Percentiles rank a stretch among this genome's conserved stretches.
phyloP scores from a whole-genome alignment of 208 protist genomes.

The Acanthamoeba triangularis region DNA sequence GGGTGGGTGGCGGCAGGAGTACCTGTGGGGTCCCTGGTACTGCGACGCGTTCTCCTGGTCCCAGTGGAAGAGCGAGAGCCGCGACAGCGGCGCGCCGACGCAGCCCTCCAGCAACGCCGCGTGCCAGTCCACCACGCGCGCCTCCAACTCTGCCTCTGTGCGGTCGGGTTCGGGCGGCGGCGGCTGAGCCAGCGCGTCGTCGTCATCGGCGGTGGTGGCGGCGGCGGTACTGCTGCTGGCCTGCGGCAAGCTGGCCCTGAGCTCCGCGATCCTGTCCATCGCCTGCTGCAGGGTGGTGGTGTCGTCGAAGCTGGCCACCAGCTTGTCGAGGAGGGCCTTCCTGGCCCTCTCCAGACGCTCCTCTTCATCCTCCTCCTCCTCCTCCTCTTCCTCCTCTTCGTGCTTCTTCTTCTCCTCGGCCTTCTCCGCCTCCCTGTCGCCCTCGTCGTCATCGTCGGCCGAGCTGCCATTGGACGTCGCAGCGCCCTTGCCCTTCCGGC shows the following conservation, averaged over 20 bases:
- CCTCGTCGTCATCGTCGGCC: background rate
- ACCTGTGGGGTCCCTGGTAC: background rate
- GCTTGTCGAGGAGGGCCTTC: background rate
- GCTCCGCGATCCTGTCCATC: background rate
- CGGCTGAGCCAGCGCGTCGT: no score
- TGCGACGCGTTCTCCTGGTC: background rate
- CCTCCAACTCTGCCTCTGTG: background rate
- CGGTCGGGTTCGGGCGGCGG: no score
- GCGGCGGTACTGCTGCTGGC: no score
- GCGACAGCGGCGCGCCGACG: conserved; percentile 14
- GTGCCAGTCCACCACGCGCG: background rate
- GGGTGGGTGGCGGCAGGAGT: background rate
- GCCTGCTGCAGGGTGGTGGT: conserved; percentile 4
- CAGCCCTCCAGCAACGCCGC: background rate
- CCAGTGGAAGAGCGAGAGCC: conserved; percentile 13
- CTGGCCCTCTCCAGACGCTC: background rate
- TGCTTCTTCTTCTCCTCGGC: background rate
- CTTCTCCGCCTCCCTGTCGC: background rate
- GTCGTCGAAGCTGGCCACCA: background rate
- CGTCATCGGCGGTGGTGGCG: no score
- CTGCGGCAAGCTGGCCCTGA: background rate
- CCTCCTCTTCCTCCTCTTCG: background rate
- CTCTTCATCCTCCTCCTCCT: background rate
- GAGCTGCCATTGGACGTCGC: background rate
- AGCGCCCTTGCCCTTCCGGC: no score